These are phyloP conservation scores for Candida koratica DNA, from an alignment of 805 yeast genomes.

Conservation along the genomic window DNA sequence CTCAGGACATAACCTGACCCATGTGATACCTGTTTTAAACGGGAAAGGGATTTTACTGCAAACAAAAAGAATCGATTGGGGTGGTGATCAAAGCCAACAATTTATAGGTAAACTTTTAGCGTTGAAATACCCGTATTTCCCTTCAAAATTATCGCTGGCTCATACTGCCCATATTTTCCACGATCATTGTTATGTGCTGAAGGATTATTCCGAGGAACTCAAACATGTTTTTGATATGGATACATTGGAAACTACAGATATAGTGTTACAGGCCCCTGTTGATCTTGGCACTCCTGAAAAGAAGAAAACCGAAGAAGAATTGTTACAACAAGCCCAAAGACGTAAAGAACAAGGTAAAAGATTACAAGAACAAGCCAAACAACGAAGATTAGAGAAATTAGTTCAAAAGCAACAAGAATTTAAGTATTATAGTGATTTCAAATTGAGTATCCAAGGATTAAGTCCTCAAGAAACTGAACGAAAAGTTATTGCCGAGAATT, in stretches of 20 bases:
- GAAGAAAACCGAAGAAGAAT: slow-evolving; percentile 80
- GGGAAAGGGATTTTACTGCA: slow-evolving; percentile 63
- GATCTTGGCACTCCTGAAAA: slow-evolving; percentile 57
- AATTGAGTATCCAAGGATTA: slow-evolving; percentile 46
- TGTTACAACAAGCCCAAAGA: slow-evolving; percentile 69
- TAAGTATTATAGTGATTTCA: slow-evolving; percentile 61
- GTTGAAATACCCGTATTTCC: slow-evolving; percentile 89
- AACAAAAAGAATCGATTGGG: slow-evolving; percentile 85
- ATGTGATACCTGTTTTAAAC: slow-evolving; percentile 74
- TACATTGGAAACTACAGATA: slow-evolving; percentile 61
- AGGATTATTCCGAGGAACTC: slow-evolving; percentile 63
- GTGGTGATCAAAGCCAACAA: slow-evolving; percentile 71
- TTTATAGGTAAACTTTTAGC: slow-evolving; percentile 61
- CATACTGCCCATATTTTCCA: slow-evolving; percentile 68
- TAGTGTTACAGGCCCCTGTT: slow-evolving; percentile 76
- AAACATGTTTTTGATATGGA: slow-evolving; percentile 55
- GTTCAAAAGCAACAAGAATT: slow-evolving; percentile 77
- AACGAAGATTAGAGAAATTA: slow-evolving; percentile 73
- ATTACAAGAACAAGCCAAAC: slow-evolving; percentile 89
- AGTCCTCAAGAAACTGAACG: slow-evolving; percentile 49
- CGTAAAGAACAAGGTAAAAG: slow-evolving; percentile 82
- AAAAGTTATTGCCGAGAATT: slow-evolving; percentile 66
- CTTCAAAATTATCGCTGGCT: slow-evolving; percentile 58
- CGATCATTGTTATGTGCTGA: slow-evolving; percentile 75
- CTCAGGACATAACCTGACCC: slow-evolving; percentile 78